Evolutionary conservation across 192 early-diverging fungal genomes (phyloP), one percentile per base, ranked within the genome.

Genomic region (Mortierella hygrophila): DNA sequence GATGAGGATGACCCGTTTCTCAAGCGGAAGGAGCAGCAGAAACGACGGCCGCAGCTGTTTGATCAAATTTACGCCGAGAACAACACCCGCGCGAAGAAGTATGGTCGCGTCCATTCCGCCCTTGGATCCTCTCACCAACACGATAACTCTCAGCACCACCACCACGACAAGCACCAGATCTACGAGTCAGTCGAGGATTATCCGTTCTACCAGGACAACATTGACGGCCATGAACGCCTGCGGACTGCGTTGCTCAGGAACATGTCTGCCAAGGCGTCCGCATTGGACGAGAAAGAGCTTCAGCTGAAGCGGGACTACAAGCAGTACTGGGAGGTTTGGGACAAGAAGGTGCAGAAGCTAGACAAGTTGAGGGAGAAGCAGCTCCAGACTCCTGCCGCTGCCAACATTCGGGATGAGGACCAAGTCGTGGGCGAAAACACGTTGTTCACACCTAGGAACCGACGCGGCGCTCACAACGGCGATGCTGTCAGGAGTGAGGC

Each of bases 401-500:
- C 78, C 13, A 85, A 76, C 46, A 57, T 70, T 63, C 78, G 83
- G 18, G 78, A 82, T n/a, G 83, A 82, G 63, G 88, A 81, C 68
- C 77, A 72, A 74, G 82, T 72, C 26, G 68, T 68, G 40, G 74
- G 84, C 49, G 82, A 88, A 7, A 79, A 44, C 47, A 60, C 70
- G 4, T 42, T 82, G 54, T 77, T 83, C 38, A 80, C 82, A 18
- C 89, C 81, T 63, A 68, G 44, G 57, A 73, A 87, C 55, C 69
- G 76, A 63, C 85, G 89, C 29, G 88, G 89, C 23, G 74, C 88
- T 11, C 95, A 92, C 65, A 92, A 91, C 0, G 94, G 93, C 16
- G 95, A 96, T 69, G 92, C 93, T 15, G 95, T 94, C 55, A 89
- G 94, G 54, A 93, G 92, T n/a, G 95, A 96, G 46, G 95, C 95